phyloP scores from a whole-genome alignment of 2,329 filamentous ascomycete genomes.

The Exserohilum turcica region DNA sequence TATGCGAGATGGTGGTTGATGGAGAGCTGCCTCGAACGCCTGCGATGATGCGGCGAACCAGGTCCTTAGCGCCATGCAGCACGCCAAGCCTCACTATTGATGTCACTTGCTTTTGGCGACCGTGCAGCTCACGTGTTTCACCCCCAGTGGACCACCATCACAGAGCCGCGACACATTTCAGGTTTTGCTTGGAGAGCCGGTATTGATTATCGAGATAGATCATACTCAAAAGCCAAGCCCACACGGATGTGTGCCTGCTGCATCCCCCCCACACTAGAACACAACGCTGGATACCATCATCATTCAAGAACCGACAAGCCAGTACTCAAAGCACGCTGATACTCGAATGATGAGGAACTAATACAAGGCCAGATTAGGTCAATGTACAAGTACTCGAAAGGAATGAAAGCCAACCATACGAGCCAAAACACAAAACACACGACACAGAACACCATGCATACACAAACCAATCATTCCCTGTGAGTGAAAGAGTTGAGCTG shows the following conservation, averaged over 20 bases:
- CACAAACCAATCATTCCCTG: constrained; percentile 11
- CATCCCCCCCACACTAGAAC: not conserved
- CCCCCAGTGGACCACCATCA: not conserved
- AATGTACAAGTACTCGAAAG: not conserved
- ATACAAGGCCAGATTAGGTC: constrained; percentile 8
- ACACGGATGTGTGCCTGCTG: not conserved
- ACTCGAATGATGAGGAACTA: not conserved
- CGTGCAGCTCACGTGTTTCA: constrained; percentile 1
- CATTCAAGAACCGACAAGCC: constrained; percentile 1
- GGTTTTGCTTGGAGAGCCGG: not conserved
- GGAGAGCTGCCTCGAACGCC: constrained; percentile 33
- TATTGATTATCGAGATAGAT: not conserved
- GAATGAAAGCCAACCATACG: not conserved
- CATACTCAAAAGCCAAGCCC: not conserved
- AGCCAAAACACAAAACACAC: constrained; percentile 4
- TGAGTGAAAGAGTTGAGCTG: not conserved
- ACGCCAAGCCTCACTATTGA: constrained; percentile 14
- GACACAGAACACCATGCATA: constrained; percentile 15
- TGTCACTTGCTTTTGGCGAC: constrained; percentile 12
- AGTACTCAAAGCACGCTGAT: not conserved
- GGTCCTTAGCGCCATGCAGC: constrained; percentile 13
- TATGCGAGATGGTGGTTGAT: constrained; percentile 36
- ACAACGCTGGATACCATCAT: constrained; percentile 1
- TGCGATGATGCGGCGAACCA: constrained; percentile 30
- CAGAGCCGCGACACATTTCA: not conserved